Conservation (phyloP, 2,329 filamentous ascomycete genomes). For the Alternaria panax region DNA sequence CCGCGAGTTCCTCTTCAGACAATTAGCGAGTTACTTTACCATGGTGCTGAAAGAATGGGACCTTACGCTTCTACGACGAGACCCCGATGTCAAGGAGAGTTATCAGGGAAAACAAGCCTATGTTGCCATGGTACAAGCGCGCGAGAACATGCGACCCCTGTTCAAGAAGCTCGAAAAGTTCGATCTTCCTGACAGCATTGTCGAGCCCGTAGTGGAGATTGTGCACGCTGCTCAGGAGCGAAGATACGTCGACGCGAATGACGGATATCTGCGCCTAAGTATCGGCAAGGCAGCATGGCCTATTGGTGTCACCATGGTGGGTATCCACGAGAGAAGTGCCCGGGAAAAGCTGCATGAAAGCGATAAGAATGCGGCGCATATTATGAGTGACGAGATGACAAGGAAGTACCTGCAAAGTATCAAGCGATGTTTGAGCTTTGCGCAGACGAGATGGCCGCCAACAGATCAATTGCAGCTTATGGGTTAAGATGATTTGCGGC, state of each 20-base stretch:
- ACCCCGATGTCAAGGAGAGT: conserved; percentile 69
- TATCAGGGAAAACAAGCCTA: conserved; percentile 82
- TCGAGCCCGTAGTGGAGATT: conserved; percentile 88
- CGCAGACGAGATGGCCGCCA: conserved; percentile 94
- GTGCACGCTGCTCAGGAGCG: conserved; percentile 88
- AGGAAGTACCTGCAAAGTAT: conserved; percentile 97
- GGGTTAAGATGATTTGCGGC: conserved; percentile 64
- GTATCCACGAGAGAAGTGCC: conserved; percentile 96
- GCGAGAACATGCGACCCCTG: conserved; percentile 85
- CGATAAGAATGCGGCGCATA: conserved; percentile 81
- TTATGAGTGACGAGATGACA: conserved; percentile 95
- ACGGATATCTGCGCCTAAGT: conserved; percentile 89
- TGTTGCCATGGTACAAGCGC: conserved; percentile 84
- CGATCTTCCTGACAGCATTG: conserved; percentile 78
- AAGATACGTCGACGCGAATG: conserved; percentile 94
- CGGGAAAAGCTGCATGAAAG: conserved; percentile 91
- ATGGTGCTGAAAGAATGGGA: conserved; percentile 94
- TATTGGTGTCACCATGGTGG: conserved; percentile 99
- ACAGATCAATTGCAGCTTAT: conserved; percentile 92
- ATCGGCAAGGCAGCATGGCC: conserved; percentile 98
- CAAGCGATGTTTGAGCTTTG: conserved; percentile 94
- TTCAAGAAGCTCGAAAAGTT: conserved; percentile 88
- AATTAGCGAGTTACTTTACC: conserved; percentile 93
- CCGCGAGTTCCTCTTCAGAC: conserved; percentile 77
- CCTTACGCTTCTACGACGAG: conserved; percentile 70